These are phyloP conservation scores for Mycosphaerelloides madeirae DNA, from an alignment of 2,329 filamentous ascomycete species.

Conservation along the genomic window DNA sequence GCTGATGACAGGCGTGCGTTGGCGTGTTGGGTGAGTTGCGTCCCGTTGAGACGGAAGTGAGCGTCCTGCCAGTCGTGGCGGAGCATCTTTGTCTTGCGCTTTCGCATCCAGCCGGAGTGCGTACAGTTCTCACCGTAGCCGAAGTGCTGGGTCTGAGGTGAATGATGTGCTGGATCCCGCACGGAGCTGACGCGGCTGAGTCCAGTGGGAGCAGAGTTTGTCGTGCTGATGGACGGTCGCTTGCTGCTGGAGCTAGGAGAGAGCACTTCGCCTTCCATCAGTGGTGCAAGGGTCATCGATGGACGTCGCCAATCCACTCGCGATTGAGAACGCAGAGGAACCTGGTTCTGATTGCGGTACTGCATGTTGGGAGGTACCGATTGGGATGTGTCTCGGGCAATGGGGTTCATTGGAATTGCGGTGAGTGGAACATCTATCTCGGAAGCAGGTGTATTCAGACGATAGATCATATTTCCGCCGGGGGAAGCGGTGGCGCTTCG, in stretches of 20 bases:
- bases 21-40: conserved; percentile 61
- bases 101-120: conserved; percentile 89
- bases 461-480: conserved; percentile 52
- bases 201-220: conserved; percentile 19
- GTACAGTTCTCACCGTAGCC: conserved; percentile 33
- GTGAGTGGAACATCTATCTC: conserved; percentile 78
- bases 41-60: conserved; percentile 74
- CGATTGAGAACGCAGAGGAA: conserved; percentile 25
- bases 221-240: conserved; percentile 34
- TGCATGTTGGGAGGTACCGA: conserved; percentile 93
- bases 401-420: conserved; percentile 48
- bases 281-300: conserved; percentile 64
- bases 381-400: conserved; percentile 75
- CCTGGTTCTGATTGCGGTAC: conserved; percentile 52
- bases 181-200: conserved; percentile 10
- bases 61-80: conserved; percentile 92
- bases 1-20: conserved; percentile 52
- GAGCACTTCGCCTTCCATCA: conserved; percentile 53
- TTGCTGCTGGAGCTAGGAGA: conserved; percentile 15
- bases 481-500: conserved; percentile 48
- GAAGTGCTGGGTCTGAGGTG: conserved; percentile 24
- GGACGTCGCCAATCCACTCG: conserved; percentile 54
- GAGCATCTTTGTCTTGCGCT: conserved; percentile 82
- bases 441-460: conserved; percentile 80
- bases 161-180: conserved; percentile 32